Evolutionary conservation across 192 early-diverging fungal species (phyloP).

Genomic region (Phycomyces blakesleeanus): DNA sequence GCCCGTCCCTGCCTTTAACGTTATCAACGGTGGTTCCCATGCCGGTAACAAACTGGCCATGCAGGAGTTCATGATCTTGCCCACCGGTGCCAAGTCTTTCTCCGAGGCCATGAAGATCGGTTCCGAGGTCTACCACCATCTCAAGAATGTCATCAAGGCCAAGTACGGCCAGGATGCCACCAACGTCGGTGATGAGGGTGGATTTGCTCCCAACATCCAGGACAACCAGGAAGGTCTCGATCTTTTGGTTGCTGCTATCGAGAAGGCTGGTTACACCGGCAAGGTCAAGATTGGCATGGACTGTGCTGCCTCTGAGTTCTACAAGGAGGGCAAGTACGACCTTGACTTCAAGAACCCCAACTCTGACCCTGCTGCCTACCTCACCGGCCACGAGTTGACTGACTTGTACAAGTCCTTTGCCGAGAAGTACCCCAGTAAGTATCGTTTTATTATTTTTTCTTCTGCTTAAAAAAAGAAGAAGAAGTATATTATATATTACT

Average conservation of each 20-base stretch:
- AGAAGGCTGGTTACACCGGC: constrained; percentile 91
- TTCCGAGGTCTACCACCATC: constrained; percentile 93
- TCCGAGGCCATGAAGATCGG: constrained; percentile 97
- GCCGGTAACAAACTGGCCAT: constrained; percentile 99
- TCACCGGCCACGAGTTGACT: constrained; percentile 76
- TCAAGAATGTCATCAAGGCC: constrained; percentile 96
- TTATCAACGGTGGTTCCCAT: constrained; percentile 99
- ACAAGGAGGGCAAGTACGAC: constrained; percentile 95
- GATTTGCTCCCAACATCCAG: constrained; percentile 99
- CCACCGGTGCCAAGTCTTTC: constrained; percentile 90
- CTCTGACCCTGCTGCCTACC: constrained; percentile 69
- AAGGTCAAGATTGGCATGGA: constrained; percentile 98
- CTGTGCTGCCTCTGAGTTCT: constrained; percentile 97
- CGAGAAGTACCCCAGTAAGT: constrained; percentile 71
- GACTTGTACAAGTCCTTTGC: constrained; percentile 82
- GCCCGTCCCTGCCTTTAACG: constrained; percentile 96
- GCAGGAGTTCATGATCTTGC: constrained; percentile 99
- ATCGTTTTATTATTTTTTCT: constrained; percentile 12
- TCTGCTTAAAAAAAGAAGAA: no score
- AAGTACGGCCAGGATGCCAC: constrained; percentile 99
- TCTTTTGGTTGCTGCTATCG: constrained; percentile 85
- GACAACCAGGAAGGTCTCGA: constrained; percentile 95
- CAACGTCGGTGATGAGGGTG: constrained; percentile 99
- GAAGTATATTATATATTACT: no score
- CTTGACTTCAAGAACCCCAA: constrained; percentile 95